Evolutionary conservation across 148 eudicot species (phyloP).

Genomic region (Rhododendron molle): DNA sequence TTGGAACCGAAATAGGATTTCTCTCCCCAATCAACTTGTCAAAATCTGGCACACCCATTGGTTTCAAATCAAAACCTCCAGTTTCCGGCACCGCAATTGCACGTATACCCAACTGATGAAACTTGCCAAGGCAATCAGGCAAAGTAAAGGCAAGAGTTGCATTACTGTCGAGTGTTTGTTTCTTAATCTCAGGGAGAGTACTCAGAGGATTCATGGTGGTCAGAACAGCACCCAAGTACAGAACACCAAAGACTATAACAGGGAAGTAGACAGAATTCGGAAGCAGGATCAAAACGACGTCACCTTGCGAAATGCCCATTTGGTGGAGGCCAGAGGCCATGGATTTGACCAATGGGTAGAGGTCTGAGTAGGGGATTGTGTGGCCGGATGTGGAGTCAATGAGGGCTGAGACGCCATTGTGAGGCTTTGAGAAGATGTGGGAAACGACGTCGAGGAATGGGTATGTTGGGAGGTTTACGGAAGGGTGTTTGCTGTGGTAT

Average conservation of each 20-base stretch:
- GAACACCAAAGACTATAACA: slow-evolving; percentile 47
- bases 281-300: slow-evolving; percentile 62
- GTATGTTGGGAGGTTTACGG: slow-evolving; percentile 48
- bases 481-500: slow-evolving; percentile 53
- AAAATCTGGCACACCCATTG: slow-evolving; percentile 22
- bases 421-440: slow-evolving; percentile 58
- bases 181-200: slow-evolving; percentile 56
- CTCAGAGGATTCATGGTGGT: slow-evolving; percentile 75
- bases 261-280: slow-evolving; percentile 79
- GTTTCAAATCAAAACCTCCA: slow-evolving; percentile 4
- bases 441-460: slow-evolving; percentile 75
- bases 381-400: slow-evolving; percentile 64
- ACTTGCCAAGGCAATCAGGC: slow-evolving; percentile 23
- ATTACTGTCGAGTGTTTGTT: slow-evolving; percentile 44
- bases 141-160: slow-evolving; percentile 36
- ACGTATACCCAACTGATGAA: slow-evolving; percentile 33
- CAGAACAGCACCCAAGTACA: slow-evolving; percentile 67
- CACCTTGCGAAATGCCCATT: slow-evolving; percentile 68
- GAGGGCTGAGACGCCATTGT: slow-evolving; percentile 42
- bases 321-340: slow-evolving; percentile 53
- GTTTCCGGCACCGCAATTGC: slow-evolving; percentile 50
- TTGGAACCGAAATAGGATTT: slow-evolving; percentile 26
- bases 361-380: slow-evolving; percentile 48
- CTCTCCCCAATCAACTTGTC: slow-evolving; percentile 30
- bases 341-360: slow-evolving; percentile 52